Evolutionary conservation across 306 rosid species (phyloP).

Genomic region (Fagus crenata): DNA sequence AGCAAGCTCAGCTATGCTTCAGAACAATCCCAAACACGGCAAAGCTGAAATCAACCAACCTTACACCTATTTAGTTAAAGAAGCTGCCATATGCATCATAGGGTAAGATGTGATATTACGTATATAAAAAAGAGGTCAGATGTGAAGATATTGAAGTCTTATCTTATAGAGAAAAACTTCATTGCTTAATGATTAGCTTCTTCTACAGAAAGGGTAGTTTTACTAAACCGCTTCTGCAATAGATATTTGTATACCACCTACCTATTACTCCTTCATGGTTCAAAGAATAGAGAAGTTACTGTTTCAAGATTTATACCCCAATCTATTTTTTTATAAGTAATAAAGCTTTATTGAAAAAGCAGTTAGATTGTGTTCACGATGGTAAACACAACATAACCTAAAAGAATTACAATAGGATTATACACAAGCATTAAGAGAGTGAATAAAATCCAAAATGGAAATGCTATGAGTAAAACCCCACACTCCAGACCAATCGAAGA

Average conservation of each 20-base stretch:
- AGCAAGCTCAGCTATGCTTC: neutral
- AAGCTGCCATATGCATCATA: neutral
- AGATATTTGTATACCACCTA: neutral
- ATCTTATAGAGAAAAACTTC: neutral
- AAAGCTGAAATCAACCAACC: neutral
- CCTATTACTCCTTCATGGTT: neutral
- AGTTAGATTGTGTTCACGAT: no score
- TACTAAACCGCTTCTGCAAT: neutral
- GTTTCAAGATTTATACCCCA: neutral
- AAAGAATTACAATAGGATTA: no score
- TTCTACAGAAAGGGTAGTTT: neutral
- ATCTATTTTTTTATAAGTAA: neutral
- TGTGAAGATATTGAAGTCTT: neutral
- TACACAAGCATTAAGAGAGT: no score
- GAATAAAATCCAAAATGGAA: no score
- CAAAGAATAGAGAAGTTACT: neutral
- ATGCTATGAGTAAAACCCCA: no score
- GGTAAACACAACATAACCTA: no score
- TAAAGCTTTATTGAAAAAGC: no score
- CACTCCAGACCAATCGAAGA: no score
- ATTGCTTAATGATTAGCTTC: neutral
- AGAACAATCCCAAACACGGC: neutral
- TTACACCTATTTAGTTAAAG: neutral
- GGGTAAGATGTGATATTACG: no score
- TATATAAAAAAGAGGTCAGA: no score